Base-by-base conservation (phyloP, 2,329 filamentous ascomycete genomes). In the Emergomyces orientalis region DNA sequence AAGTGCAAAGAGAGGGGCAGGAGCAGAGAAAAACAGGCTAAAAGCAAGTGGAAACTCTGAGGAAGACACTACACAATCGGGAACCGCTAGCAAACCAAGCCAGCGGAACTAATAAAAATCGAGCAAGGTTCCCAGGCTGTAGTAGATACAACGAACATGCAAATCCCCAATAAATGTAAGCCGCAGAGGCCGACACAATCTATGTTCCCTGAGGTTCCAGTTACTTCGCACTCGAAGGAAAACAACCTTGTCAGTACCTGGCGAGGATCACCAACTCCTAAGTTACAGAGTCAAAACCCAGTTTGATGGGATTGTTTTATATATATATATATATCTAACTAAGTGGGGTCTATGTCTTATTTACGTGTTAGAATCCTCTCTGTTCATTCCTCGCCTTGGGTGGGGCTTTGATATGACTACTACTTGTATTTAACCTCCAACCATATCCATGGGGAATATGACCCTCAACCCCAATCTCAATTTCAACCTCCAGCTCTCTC, bases 151-250 rank as follows among this genome's bases (percentile, higher is more conserved):
- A 55, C 27, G 6, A 34, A 7, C 39, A n/a, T 55, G 14, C 17
- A 8, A 27, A 19, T 25, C 13, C 51, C 27, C 14, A 56, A 61
- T 56, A 47, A 56, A 45, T 30, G 11, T 37, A 55, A 55, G 60
- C 60, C 60, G 60, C 60, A 45, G 13, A 34, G 47, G 60, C 60
- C 60, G 51, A 25, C 39, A 25, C 47, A 56, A 45, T 55, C 25
- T 5, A 37, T 22, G 11, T 14, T 17, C 34, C 30, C 11, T 25
- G 45, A 56, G 17, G 60, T 61, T 45, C 51, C 60, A 27, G 51
- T 51, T 47, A 61, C 60, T 34, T 61, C 14, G 11, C 25, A 22
- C 49, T 22, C 19, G 47, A 9, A 3, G 17, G 17, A 22, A 52
- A 41, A 17, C 13, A 52, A 49, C 47, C 45, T 52, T 14, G 4